Conservation (phyloP, 2,329 filamentous ascomycete genomes). For the Hymenoscyphus fructigenus region DNA sequence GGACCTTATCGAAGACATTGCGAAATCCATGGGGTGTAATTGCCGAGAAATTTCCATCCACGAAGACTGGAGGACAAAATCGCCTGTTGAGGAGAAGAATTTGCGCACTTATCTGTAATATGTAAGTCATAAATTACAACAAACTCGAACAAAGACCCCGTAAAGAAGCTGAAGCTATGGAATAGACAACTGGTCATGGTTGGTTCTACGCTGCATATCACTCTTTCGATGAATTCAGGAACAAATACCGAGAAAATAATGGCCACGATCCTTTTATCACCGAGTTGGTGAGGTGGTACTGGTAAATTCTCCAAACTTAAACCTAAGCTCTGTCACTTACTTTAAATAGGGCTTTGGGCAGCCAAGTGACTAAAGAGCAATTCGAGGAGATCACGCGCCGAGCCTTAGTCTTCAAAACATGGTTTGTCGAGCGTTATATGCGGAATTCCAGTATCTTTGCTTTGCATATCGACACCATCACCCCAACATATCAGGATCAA, state of each 20-base stretch:
- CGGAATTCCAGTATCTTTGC: not conserved
- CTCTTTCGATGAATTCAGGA: not conserved
- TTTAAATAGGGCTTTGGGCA: not conserved
- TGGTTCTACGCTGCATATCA: not conserved
- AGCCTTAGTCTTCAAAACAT: not conserved
- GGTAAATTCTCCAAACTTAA: not conserved
- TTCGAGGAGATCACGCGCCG: not conserved
- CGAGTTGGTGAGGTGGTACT: not conserved
- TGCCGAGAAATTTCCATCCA: not conserved
- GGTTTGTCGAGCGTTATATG: not conserved
- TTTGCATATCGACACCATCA: not conserved
- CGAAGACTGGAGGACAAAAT: not conserved
- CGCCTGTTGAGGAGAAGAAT: not conserved
- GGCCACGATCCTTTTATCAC: not conserved
- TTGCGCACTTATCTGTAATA: not conserved
- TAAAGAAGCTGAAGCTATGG: no score
- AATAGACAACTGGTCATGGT: not conserved
- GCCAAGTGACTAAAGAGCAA: not conserved
- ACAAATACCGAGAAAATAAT: not conserved
- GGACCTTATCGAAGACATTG: not conserved
- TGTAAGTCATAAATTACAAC: not conserved
- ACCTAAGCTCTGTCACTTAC: not conserved
- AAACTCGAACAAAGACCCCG: not conserved
- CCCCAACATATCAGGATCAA: not conserved
- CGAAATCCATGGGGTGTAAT: not conserved